Evolutionary conservation across 1,284 basidiomycete genomes (phyloP).

Genomic region (Butyriboletus appendiculatus): DNA sequence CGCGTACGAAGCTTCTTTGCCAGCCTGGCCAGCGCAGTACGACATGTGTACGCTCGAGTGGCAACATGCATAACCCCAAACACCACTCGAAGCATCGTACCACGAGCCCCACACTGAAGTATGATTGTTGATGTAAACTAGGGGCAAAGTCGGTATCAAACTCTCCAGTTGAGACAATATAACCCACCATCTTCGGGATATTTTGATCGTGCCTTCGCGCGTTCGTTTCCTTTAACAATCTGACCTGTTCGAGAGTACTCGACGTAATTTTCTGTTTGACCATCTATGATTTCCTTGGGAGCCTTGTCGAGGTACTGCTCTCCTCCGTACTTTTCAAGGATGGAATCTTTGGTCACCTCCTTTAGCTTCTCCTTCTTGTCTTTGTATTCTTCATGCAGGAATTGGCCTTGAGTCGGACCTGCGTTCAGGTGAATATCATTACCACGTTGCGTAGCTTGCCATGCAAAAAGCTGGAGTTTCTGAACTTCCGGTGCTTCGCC

Average conservation of each 20-base stretch:
- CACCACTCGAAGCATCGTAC: slow-evolving; percentile 71
- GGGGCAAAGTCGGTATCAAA: slow-evolving; percentile 5
- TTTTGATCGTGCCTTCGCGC: slow-evolving; percentile 83
- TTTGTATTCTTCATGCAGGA: slow-evolving; percentile 88
- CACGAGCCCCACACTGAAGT: slow-evolving; percentile 95
- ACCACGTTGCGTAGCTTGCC: slow-evolving; percentile 92
- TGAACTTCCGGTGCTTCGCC: slow-evolving; percentile 94
- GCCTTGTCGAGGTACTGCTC: slow-evolving; percentile 89
- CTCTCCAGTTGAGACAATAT: not conserved
- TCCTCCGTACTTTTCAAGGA: slow-evolving; percentile 91
- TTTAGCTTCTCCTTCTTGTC: slow-evolving; percentile 92
- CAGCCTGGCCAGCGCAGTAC: slow-evolving; percentile 91
- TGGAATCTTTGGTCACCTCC: slow-evolving; percentile 84
- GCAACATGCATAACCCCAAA: slow-evolving; percentile 97
- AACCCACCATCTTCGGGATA: slow-evolving; percentile 90
- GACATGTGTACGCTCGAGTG: slow-evolving; percentile 86
- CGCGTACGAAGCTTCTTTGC: slow-evolving; percentile 76
- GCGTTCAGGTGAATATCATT: slow-evolving; percentile 96
- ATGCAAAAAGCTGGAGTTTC: slow-evolving; percentile 93
- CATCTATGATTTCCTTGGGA: slow-evolving; percentile 87
- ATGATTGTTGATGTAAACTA: slow-evolving; percentile 94
- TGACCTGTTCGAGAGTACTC: slow-evolving; percentile 95
- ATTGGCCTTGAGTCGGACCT: slow-evolving; percentile 94
- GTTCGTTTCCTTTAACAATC: slow-evolving; percentile 90
- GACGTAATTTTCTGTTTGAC: slow-evolving; percentile 97